Conservation (phyloP, 257 asterid species). For the Solanum habrochaites region DNA sequence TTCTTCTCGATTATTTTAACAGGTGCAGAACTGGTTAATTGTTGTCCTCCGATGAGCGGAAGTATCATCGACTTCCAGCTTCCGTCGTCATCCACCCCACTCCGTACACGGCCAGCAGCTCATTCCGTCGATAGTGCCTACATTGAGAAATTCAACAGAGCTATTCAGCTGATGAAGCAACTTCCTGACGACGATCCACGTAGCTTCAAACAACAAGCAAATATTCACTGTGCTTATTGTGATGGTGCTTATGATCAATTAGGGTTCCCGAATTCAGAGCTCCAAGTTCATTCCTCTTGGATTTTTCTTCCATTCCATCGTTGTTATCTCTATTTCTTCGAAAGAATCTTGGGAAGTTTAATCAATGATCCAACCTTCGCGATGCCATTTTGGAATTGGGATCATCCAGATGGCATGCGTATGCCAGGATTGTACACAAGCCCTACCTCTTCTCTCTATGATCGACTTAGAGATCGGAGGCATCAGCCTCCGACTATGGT, state of each 20-base stretch:
- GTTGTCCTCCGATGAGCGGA: constrained; percentile 54
- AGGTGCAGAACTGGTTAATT: constrained; percentile 47
- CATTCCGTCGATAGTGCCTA: constrained; percentile 46
- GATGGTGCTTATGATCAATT: constrained; percentile 74
- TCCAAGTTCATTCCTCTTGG: constrained; percentile 83
- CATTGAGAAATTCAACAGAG: constrained; percentile 38
- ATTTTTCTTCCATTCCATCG: constrained; percentile 67
- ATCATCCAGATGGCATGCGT: constrained; percentile 52
- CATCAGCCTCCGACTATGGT: constrained; percentile 61
- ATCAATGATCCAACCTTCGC: constrained; percentile 63
- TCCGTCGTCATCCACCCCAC: constrained; percentile 25
- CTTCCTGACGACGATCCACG: constrained; percentile 81
- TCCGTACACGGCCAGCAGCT: constrained; percentile 68
- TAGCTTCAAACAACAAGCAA: constrained; percentile 68
- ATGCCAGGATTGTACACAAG: constrained; percentile 42
- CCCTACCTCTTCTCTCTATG: constrained; percentile 37
- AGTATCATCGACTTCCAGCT: constrained; percentile 35
- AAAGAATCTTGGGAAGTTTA: constrained; percentile 45
- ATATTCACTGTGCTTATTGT: constrained; percentile 81
- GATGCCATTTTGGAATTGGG: constrained; percentile 85
- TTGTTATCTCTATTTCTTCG: constrained; percentile 61
- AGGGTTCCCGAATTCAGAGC: constrained; percentile 61
- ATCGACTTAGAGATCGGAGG: constrained; percentile 34
- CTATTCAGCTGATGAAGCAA: constrained; percentile 53
- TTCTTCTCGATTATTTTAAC: neutral